phyloP scores from a whole-genome alignment of 129 eudicot species.

The Ambrosia artemisiifolia region DNA sequence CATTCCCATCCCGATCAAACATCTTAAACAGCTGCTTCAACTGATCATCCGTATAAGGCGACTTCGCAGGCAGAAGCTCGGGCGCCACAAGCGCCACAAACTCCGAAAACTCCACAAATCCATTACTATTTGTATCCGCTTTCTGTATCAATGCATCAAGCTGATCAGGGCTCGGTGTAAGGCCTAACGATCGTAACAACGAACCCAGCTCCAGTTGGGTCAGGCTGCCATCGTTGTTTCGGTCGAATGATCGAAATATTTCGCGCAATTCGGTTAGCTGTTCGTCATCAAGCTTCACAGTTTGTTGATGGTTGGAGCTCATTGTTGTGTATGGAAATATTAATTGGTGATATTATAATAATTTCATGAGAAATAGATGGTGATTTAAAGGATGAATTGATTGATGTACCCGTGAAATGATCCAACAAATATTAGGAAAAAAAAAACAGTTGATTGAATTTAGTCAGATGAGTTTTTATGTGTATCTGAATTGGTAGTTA shows the following conservation, averaged over 20 bases:
- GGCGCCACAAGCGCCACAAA: constrained; percentile 85
- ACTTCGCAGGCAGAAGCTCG: constrained; percentile 76
- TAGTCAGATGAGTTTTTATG: neutral
- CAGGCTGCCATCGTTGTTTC: constrained; percentile 94
- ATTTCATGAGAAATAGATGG: constrained; percentile 18
- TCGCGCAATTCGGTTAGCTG: constrained; percentile 77
- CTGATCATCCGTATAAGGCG: constrained; percentile 90
- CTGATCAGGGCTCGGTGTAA: constrained; percentile 87
- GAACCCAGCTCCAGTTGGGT: constrained; percentile 96
- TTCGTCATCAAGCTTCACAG: constrained; percentile 74
- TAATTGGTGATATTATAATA: neutral
- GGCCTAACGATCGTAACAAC: constrained; percentile 70
- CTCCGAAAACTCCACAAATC: constrained; percentile 86
- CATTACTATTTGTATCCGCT: constrained; percentile 86
- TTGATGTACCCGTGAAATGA: neutral
- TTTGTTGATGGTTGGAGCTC: constrained; percentile 36
- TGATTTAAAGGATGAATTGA: constrained; percentile 7
- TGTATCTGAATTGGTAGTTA: constrained; percentile 22
- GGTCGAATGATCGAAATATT: constrained; percentile 82
- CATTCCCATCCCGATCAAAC: constrained; percentile 93
- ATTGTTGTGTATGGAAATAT: constrained; percentile 17
- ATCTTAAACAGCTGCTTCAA: constrained; percentile 71
- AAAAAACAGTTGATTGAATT: neutral
- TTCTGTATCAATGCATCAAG: constrained; percentile 77
- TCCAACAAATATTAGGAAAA: constrained; percentile 15